These are phyloP conservation scores for Cercospora sp. DNA, from an alignment of 2,329 filamentous ascomycete species.

Conservation along the genomic window DNA sequence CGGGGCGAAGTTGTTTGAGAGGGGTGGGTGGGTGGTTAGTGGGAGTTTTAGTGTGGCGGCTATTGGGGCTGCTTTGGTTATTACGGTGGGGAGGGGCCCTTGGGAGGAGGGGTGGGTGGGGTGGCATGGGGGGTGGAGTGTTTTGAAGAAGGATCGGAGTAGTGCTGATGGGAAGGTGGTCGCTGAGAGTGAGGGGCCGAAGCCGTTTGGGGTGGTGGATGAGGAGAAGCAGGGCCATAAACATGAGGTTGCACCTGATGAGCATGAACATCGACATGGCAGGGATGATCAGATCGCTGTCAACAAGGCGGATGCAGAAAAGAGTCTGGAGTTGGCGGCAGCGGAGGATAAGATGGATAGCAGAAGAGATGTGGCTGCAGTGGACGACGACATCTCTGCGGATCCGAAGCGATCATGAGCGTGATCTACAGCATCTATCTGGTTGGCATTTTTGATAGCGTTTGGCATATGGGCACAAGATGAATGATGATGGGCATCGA, in stretches of 20 bases:
- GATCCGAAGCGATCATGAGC: not conserved
- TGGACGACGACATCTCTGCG: not conserved
- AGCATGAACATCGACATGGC: slow-evolving; percentile 27
- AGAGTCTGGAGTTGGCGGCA: slow-evolving; percentile 33
- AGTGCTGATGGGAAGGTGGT: slow-evolving; percentile 43
- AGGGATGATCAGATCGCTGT: slow-evolving; percentile 30
- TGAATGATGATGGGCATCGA: not conserved
- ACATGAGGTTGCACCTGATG: slow-evolving; percentile 12
- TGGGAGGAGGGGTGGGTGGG: slow-evolving; percentile 61
- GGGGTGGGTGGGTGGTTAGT: slow-evolving; percentile 57
- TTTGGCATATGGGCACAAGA: not conserved
- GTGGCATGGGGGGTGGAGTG: slow-evolving; percentile 59
- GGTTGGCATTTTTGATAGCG: not conserved
- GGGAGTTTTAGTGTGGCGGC: slow-evolving; percentile 60
- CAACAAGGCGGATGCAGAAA: slow-evolving; percentile 32
- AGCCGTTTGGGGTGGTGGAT: slow-evolving; percentile 27
- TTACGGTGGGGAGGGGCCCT: slow-evolving; percentile 51
- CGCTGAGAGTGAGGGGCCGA: not conserved
- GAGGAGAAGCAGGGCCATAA: slow-evolving; percentile 32
- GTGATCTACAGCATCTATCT: not conserved
- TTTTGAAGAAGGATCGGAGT: slow-evolving; percentile 44
- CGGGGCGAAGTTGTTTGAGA: slow-evolving; percentile 57
- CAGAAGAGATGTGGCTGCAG: not conserved
- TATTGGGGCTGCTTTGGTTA: slow-evolving; percentile 50
- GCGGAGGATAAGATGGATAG: slow-evolving; percentile 26